These are phyloP conservation scores for Aleurites moluccanus DNA, from an alignment of 441 rosid genomes.

Conservation along the genomic window DNA sequence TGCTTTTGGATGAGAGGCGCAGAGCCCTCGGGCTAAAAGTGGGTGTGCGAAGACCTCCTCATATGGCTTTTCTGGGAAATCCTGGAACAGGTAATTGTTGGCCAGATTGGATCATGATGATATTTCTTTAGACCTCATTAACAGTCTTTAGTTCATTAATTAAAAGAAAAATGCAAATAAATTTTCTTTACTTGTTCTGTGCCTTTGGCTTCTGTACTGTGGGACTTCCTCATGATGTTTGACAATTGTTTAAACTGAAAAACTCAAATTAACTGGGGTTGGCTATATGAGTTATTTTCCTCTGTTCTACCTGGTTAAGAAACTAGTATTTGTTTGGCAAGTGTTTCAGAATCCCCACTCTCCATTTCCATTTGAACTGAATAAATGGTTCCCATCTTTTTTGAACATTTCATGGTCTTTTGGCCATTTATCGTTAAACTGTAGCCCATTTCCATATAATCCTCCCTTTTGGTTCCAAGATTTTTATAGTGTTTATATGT, in stretches of 20 bases:
- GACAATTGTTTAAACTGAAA: neutral
- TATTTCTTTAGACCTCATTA: neutral
- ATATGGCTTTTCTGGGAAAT: constrained; percentile 97
- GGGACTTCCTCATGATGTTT: neutral
- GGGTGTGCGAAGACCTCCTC: constrained; percentile 84
- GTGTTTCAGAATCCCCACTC: neutral
- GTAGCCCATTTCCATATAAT: neutral
- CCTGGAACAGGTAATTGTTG: constrained; percentile 84
- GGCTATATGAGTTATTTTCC: neutral
- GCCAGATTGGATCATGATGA: constrained; percentile 2
- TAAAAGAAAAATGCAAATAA: neutral
- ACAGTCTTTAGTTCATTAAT: neutral
- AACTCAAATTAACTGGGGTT: neutral
- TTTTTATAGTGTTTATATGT: neutral
- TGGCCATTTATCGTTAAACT: neutral
- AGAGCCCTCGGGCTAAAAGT: constrained; percentile 86
- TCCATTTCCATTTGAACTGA: neutral
- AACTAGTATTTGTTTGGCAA: neutral
- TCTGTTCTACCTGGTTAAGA: neutral
- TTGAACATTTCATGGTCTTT: neutral
- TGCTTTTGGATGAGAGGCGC: constrained; percentile 97
- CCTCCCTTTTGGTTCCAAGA: neutral
- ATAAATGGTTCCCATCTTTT: neutral
- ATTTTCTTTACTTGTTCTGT: neutral
- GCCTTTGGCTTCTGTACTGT: neutral